Evolutionary conservation across 1,284 basidiomycete genomes (phyloP), one percentile per base, ranked within the genome.

Genomic region (Ustilago curta): DNA sequence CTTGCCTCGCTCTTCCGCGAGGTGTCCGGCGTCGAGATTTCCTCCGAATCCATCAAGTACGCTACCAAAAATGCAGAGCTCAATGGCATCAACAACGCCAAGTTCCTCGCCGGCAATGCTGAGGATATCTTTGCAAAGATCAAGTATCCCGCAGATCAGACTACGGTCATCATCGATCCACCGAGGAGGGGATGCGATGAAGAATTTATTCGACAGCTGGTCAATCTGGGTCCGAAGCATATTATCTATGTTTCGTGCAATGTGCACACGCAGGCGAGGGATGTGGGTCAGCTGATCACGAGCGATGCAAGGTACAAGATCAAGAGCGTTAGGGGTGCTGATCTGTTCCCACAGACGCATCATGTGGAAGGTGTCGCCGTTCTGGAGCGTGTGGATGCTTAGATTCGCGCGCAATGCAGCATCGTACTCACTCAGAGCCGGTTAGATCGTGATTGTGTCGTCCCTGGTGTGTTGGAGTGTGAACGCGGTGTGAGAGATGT

Each of bases 11-110:
- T 90, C 70, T 98, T 98, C 84, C 84, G 88, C 40, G 88, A 87
- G 32, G 90, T 97, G n/a, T 91, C 92, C 0, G 96, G 96, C 0
- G 94, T 98, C 69, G 96, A 98, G 85, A 91, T 87, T 53, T 83
- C 91, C 52, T 82, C 86, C 47, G 90, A 92, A 74, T 91, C 92
- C 6, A 95, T 98, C 85, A 88, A 87, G 45, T 91, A 89, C 40
- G 95, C 95, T 1, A 91, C 90, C 76, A 87, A 87, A 70, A 98
- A 97, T 79, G 93, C 93, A 0, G 84, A 86, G 74, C 89, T 94
- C 49, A 98, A 98, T 86, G 60, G 76, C 39, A 80, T 85, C n/a
- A 66, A 67, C 32, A 85, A 87, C 57, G 85, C 86, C 8, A 81
- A 86, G 32, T 89, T 89, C 84, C 74, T 88, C n/a, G 88, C 87